Base-by-base conservation (phyloP, 2,329 filamentous ascomycete species). In the Xylaria digitata region DNA sequence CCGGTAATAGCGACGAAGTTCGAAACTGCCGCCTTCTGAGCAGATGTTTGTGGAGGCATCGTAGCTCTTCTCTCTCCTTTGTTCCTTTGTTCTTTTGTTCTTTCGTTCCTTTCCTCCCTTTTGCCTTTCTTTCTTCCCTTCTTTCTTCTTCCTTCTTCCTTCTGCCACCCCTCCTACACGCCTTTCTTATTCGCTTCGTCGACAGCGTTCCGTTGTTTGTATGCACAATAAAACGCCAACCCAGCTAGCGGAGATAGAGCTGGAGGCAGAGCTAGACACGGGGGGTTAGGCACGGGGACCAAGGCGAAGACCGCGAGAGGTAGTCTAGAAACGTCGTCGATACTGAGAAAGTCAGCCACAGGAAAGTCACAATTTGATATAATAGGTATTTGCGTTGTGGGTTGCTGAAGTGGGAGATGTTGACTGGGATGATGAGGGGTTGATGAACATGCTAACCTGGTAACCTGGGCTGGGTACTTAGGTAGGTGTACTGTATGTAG, bases 1-100 rank as follows among this genome's bases (percentile, higher is more conserved):
- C 76, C 76, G 2, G 76, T 78, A 52, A 77, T 74, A n/a, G 71
- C 64, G 15, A 75, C 67, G 61, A 78, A 78, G 40, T 69, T 75
- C 55, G 70, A 56, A 32, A 77, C 48, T 21, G 71, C 68, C 56
- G 70, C 62, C 69, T 72, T 76, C 69, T 77, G 76, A 23, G 69
- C 54, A 13, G 70, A 67, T 26, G 75, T 67, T 45, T 62, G 65
- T 55, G 75, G 74, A 53, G 74, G 66, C 74, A 76, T 76, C 63
- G 69, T 63, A 64, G 34, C 62, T 49, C 34, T 64, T 19, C 40
- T 15, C 5, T 49, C 37, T n/a, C 13, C 46, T 34, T 8, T 26
- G 6, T 42, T 46, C 34, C 32, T 17, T 26, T 26, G 26, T 26
- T 26, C 26, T 26, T 26, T 26, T 26, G 26, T 26, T 26, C 26